Conservation (phyloP, 2,329 filamentous ascomycete genomes). For the Venturia aucupariae region DNA sequence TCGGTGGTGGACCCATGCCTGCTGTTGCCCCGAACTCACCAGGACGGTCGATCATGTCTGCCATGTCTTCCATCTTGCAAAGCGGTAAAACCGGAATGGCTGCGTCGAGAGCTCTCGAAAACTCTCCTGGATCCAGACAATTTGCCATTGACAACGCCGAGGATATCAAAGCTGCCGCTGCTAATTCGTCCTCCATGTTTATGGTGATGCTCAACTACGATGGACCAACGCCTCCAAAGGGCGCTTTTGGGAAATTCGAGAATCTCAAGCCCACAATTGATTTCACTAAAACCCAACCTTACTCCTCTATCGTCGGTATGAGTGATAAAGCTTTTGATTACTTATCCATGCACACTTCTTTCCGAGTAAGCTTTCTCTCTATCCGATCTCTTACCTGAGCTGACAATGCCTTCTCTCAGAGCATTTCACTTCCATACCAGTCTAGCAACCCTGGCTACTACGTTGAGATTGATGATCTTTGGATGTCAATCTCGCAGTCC, state of each 20-base stretch:
- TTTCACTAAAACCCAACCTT: conserved; percentile 34
- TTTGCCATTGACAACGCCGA: neutral
- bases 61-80: conserved; percentile 20
- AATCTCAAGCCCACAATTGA: conserved; percentile 22
- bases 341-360: conserved; percentile 19
- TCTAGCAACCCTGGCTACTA: conserved; percentile 26
- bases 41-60: neutral
- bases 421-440: conserved; percentile 20
- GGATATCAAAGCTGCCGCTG: conserved; percentile 26
- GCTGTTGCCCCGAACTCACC: neutral
- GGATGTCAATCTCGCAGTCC: conserved; percentile 20
- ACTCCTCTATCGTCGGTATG: conserved; percentile 36
- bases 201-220: conserved; percentile 30
- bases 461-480: conserved; percentile 26
- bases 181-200: conserved; percentile 23
- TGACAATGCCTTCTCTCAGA: conserved; percentile 24
- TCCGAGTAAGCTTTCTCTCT: conserved; percentile 26
- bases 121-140: neutral
- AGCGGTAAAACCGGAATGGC: conserved; percentile 24
- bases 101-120: conserved; percentile 16
- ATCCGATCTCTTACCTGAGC: conserved; percentile 24
- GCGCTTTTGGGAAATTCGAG: conserved; percentile 27
- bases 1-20: neutral
- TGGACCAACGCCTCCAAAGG: conserved; percentile 24
- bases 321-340: conserved; percentile 30